Evolutionary conservation across 108 stramenopile genomes (phyloP).

Genomic region (Nitzschia putrida): DNA sequence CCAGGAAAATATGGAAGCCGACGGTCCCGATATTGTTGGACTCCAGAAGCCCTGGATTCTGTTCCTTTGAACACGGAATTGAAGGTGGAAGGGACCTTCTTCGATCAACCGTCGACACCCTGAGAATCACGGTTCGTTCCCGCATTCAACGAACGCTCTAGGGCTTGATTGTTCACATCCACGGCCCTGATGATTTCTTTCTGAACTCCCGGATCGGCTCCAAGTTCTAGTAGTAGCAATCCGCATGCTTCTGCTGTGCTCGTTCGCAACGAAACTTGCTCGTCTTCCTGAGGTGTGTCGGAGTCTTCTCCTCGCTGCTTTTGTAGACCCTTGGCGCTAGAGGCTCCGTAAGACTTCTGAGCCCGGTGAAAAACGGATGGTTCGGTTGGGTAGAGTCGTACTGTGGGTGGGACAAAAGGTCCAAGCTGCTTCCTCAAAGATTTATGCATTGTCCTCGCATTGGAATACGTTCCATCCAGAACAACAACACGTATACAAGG

Average conservation of each 20-base stretch:
- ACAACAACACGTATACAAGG: slow-evolving; percentile 26
- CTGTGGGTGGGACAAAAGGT: slow-evolving; percentile 6
- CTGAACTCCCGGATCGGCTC: slow-evolving; percentile 3
- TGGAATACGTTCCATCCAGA: slow-evolving; percentile 41
- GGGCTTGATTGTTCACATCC: slow-evolving; percentile 31
- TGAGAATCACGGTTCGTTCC: too few species aligned
- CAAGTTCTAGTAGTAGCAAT: slow-evolving; percentile 33
- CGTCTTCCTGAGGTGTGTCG: not conserved
- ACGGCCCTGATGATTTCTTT: slow-evolving; percentile 32
- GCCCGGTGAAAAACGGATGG: slow-evolving; percentile 39
- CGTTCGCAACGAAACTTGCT: slow-evolving; percentile 22
- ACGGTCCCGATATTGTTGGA: too few species aligned
- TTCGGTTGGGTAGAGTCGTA: slow-evolving; percentile 22
- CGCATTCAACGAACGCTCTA: not conserved
- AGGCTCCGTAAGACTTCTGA: slow-evolving; percentile 40
- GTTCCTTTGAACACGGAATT: too few species aligned
- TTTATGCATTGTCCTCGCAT: slow-evolving; percentile 41
- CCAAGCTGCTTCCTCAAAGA: slow-evolving; percentile 24
- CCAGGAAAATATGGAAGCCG: too few species aligned
- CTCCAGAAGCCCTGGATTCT: not conserved
- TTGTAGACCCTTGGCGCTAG: slow-evolving; percentile 7
- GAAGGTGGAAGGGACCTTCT: not conserved
- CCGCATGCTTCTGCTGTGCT: slow-evolving; percentile 48
- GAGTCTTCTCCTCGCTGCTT: too few species aligned
- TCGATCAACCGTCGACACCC: not conserved